Evolutionary conservation across 805 yeast species (phyloP), one percentile per base, ranked within the genome.

Genomic region (Saccharomycopsis amapae): DNA sequence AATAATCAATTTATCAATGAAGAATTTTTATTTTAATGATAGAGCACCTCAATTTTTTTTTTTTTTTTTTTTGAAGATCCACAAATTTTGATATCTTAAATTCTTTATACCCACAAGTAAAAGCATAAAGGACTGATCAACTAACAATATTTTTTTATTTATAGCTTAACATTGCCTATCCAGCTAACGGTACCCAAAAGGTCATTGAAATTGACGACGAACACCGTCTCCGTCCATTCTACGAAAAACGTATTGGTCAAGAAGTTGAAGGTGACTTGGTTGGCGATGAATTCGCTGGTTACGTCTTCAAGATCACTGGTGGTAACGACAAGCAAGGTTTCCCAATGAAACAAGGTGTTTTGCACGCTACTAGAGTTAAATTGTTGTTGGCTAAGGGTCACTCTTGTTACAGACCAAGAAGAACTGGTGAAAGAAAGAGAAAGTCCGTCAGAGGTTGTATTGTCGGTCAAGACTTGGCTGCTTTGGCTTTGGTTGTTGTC

Each of bases 291-390:
- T 87, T 90, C 90, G 90, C 88, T 76, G 98, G 98, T 68, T 93
- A 93, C 88, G 73, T 87, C 69, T 89, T 93, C 85, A 94, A 84
- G 80, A 89, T 93, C 73, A 75, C 97, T 64, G 98, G 98, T 71
- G 98, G 98, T 83, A 93, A 93, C 85, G 98, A 93, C 79, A 93
- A 93, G 79, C 98, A 93, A 80, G 98, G 98, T 79, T 93, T 93
- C 96, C 97, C 98, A 77, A 93, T 94, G 98, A 93, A 89, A 77
- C 98, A 94, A 78, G 98, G 98, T 84, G 98, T 93, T 59, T 78
- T 93, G 81, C 93, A 87, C 79, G 97, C 98, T 76, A 88, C 94
- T 82, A 94, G 98, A 83, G 97, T 93, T 64, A 88, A 85, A 72
- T 81, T 93, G 65, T 81, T 93, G 69, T 79, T 93, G 69, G 72